phyloP scores from a whole-genome alignment of 2,329 filamentous ascomycete species.

The Paecilomyces formosus region DNA sequence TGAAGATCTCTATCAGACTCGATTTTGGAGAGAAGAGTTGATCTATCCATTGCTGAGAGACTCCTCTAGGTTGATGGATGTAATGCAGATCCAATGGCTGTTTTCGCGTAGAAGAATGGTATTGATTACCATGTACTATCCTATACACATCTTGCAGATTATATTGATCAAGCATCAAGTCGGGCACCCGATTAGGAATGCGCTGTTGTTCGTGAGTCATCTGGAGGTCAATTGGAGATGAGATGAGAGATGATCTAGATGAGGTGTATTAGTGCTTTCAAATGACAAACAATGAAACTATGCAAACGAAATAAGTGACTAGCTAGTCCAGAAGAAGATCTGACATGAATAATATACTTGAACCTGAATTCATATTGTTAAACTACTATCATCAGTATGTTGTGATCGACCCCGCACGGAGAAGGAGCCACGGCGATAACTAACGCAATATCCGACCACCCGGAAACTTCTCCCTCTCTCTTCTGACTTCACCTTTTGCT shows the following conservation, averaged over 20 bases:
- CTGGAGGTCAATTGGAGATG: too few species aligned
- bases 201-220: not conserved
- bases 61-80: too few species aligned
- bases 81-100: too few species aligned
- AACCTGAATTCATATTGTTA: too few species aligned
- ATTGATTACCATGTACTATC: too few species aligned
- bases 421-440: not conserved
- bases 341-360: not conserved
- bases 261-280: too few species aligned
- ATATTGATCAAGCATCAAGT: not conserved
- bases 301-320: not conserved
- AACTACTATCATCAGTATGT: too few species aligned
- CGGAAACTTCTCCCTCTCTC: not conserved
- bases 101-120: too few species aligned
- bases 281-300: not conserved
- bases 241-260: too few species aligned
- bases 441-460: not conserved
- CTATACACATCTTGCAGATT: not conserved
- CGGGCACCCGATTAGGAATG: not conserved
- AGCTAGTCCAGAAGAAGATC: not conserved
- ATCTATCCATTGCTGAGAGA: not conserved
- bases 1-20: slow-evolving; percentile 15
- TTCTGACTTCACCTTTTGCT: not conserved
- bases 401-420: not conserved
- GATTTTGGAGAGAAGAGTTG: not conserved